phyloP scores from a whole-genome alignment of 2,329 filamentous ascomycete genomes.

The Drechslerella dactyloides region DNA sequence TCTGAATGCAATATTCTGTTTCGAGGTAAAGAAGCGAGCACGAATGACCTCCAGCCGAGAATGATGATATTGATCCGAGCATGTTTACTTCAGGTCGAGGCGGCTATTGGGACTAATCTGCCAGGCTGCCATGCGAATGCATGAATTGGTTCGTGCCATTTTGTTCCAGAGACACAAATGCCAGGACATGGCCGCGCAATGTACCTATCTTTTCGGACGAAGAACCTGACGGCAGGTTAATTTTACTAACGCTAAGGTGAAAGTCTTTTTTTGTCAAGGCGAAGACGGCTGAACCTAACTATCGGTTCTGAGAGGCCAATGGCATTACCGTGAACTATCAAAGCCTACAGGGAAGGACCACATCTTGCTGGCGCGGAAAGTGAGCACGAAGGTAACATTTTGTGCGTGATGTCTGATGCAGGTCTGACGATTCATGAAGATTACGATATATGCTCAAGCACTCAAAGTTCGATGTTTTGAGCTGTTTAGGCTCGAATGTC shows the following conservation, averaged over 20 bases:
- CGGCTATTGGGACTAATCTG: not conserved
- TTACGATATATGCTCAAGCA: no score
- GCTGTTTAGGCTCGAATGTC: conserved; percentile 12
- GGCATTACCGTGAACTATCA: conserved; percentile 3
- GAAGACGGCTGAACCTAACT: conserved; percentile 43
- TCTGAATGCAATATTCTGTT: not conserved
- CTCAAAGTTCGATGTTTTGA: no score
- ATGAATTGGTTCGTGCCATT: not conserved
- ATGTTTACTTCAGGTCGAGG: not conserved
- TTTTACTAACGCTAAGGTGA: not conserved
- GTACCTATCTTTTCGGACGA: not conserved
- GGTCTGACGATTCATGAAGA: no score
- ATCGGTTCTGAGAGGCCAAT: conserved; percentile 42
- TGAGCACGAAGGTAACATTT: no score
- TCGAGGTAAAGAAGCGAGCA: not conserved
- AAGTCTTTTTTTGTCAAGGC: conserved; percentile 23
- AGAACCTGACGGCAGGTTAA: not conserved
- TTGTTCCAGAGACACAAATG: not conserved
- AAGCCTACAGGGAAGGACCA: not conserved
- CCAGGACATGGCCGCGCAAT: not conserved
- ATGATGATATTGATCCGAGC: not conserved
- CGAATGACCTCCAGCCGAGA: not conserved
- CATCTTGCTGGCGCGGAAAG: not conserved
- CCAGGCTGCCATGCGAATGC: not conserved
- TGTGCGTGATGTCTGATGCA: no score